These are phyloP conservation scores for Tricholoma sp. DNA, from an alignment of 768 basidiomycete species.

Conservation along the genomic window DNA sequence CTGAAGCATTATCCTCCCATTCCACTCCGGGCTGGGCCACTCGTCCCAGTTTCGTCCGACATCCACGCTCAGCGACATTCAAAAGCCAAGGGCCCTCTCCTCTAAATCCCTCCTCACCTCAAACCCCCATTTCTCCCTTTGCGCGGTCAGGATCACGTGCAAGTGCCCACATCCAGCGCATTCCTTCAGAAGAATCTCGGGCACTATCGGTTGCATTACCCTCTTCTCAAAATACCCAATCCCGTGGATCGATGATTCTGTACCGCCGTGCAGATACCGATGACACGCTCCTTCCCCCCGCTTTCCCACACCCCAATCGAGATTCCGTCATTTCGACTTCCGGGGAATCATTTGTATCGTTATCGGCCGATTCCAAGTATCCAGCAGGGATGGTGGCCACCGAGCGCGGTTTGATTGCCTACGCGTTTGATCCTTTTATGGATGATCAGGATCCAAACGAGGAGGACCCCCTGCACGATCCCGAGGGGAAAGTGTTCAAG, in stretches of 20 bases:
- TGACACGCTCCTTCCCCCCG: conserved; percentile 30
- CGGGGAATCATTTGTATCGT: conserved; percentile 41
- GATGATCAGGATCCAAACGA: conserved; percentile 41
- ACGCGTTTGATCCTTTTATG: conserved; percentile 53
- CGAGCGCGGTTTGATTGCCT: conserved; percentile 45
- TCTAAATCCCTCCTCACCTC: conserved; percentile 10
- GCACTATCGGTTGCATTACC: conserved; percentile 9
- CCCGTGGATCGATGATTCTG: conserved; percentile 31
- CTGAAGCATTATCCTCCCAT: neutral
- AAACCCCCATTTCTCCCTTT: conserved; percentile 15
- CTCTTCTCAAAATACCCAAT: neutral
- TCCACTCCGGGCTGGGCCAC: neutral
- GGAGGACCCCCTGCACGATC: conserved; percentile 60
- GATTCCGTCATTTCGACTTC: conserved; percentile 30
- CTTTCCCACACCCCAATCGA: conserved; percentile 18
- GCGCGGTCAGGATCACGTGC: conserved; percentile 13
- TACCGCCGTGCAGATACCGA: conserved; percentile 29
- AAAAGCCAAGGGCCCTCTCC: conserved; percentile 10
- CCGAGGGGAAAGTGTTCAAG: conserved; percentile 21
- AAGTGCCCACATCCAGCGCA: conserved; percentile 12
- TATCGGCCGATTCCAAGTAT: conserved; percentile 63
- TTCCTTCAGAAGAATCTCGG: conserved; percentile 18
- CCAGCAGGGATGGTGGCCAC: conserved; percentile 31
- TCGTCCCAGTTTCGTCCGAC: conserved; percentile 3
- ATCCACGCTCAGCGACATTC: conserved; percentile 10